Percentiles rank a stretch among this genome's conserved stretches.
Conservation (phyloP, 2,329 filamentous ascomycete species). For the Monosporascus sp. region DNA sequence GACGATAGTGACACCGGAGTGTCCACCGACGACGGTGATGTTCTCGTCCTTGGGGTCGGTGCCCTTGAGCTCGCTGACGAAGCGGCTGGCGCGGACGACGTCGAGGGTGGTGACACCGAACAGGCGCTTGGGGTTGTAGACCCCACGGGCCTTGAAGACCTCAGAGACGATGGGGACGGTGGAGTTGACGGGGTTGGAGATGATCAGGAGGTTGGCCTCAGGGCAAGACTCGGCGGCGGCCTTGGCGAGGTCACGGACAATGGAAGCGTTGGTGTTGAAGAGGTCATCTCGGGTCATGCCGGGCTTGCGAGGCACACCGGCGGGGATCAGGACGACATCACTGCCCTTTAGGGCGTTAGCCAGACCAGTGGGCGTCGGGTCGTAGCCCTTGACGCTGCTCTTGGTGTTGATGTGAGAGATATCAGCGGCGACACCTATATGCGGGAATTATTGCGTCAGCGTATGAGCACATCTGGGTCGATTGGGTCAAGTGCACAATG, state of each 20-base stretch:
- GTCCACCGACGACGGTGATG: conserved; percentile 93
- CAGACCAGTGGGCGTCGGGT: conserved; percentile 70
- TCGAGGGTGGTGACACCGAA: conserved; percentile 99
- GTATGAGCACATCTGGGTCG: conserved; percentile 3
- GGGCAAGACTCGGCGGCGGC: conserved; percentile 82
- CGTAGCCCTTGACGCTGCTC: conserved; percentile 87
- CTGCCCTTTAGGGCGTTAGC: conserved; percentile 74
- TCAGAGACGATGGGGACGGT: conserved; percentile 97
- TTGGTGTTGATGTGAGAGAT: conserved; percentile 99
- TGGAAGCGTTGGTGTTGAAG: conserved; percentile 99
- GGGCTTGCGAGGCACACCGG: conserved; percentile 97
- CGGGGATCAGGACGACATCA: conserved; percentile 95
- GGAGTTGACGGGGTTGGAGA: conserved; percentile 99
- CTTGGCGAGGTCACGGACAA: conserved; percentile 97
- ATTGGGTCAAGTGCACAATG: background rate
- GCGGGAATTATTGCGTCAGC: conserved; percentile 2
- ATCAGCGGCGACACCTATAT: conserved; percentile 89
- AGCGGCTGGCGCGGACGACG: conserved; percentile 93
- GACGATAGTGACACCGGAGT: conserved; percentile 97
- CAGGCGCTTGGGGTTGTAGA: conserved; percentile 98
- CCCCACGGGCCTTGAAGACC: conserved; percentile 89
- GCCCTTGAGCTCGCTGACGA: conserved; percentile 90
- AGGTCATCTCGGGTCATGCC: conserved; percentile 99
- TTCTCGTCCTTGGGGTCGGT: conserved; percentile 89
- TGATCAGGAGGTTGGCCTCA: conserved; percentile 93